These are phyloP conservation scores for Chlamydomonas urium DNA, from an alignment of 139 green algal species.

Conservation along the genomic window DNA sequence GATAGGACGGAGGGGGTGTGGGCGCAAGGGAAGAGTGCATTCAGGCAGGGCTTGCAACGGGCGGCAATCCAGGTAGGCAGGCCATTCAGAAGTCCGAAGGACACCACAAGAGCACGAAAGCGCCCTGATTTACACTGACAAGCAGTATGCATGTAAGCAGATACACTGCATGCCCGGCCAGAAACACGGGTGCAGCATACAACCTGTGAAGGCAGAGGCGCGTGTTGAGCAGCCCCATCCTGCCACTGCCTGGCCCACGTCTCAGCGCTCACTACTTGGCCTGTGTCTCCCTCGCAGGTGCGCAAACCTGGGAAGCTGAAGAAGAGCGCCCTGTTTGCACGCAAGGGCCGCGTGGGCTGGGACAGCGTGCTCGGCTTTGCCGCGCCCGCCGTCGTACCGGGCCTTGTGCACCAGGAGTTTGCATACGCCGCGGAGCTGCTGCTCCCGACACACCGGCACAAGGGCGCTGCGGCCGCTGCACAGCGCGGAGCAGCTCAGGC, in stretches of 20 bases:
- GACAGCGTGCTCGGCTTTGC: neutral
- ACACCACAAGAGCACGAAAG: too few relatives aligned
- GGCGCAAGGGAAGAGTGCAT: neutral
- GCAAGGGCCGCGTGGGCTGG: neutral
- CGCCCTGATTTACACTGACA: too few relatives aligned
- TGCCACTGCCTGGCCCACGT: too few relatives aligned
- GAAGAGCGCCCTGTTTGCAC: neutral
- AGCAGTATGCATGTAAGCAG: too few relatives aligned
- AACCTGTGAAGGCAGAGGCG: too few relatives aligned
- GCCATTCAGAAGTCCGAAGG: too few relatives aligned
- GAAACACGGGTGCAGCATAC: too few relatives aligned
- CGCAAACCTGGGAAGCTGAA: constrained; percentile 17
- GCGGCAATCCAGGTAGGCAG: too few relatives aligned
- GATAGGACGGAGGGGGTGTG: neutral
- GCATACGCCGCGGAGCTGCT: constrained; percentile 27
- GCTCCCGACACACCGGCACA: neutral
- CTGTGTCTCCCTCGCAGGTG: constrained; percentile 17
- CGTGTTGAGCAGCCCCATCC: too few relatives aligned
- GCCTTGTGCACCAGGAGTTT: constrained; percentile 33
- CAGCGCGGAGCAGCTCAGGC: neutral
- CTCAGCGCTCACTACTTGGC: neutral
- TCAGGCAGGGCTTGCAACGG: too few relatives aligned
- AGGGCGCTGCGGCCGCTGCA: neutral
- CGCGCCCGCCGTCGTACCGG: neutral
- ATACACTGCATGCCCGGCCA: too few relatives aligned